phyloP scores from a whole-genome alignment of 2,329 filamentous ascomycete genomes.

The Monosporascus sp. region DNA sequence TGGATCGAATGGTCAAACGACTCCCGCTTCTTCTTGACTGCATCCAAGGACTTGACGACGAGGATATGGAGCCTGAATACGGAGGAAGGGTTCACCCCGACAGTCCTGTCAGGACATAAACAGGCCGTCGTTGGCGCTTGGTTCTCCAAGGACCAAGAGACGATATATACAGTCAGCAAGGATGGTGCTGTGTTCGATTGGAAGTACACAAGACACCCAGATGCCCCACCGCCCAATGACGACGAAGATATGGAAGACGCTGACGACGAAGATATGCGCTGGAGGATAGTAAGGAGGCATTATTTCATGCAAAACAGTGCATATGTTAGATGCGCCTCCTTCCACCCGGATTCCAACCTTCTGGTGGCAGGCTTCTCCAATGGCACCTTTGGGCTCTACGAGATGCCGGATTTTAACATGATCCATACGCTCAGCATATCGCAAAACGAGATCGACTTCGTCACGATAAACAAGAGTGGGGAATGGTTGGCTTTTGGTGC shows the following conservation, averaged over 20 bases:
- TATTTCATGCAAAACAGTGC: slow-evolving; percentile 92
- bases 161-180: slow-evolving; percentile 92
- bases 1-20: slow-evolving; percentile 94
- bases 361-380: slow-evolving; percentile 96
- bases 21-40: slow-evolving; percentile 88
- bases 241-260: slow-evolving; percentile 57
- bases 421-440: slow-evolving; percentile 93
- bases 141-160: slow-evolving; percentile 92
- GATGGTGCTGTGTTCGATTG: slow-evolving; percentile 96
- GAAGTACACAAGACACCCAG: slow-evolving; percentile 67
- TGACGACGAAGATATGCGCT: slow-evolving; percentile 65
- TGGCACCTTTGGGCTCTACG: slow-evolving; percentile 88
- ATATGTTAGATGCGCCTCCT: slow-evolving; percentile 83
- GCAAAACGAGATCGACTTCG: slow-evolving; percentile 91
- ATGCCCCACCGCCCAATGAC: slow-evolving; percentile 47
- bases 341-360: slow-evolving; percentile 81
- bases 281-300: slow-evolving; percentile 86
- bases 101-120: slow-evolving; percentile 83
- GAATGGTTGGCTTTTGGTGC: slow-evolving; percentile 98
- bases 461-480: slow-evolving; percentile 88
- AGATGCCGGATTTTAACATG: slow-evolving; percentile 91
- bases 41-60: slow-evolving; percentile 87
- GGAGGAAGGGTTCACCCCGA: slow-evolving; percentile 84
- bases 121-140: slow-evolving; percentile 91
- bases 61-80: slow-evolving; percentile 90